Evolutionary conservation across 495 filamentous ascomycete species (phyloP), one percentile per base, ranked within the genome.

Genomic region (Pseudevernia furfuracea): DNA sequence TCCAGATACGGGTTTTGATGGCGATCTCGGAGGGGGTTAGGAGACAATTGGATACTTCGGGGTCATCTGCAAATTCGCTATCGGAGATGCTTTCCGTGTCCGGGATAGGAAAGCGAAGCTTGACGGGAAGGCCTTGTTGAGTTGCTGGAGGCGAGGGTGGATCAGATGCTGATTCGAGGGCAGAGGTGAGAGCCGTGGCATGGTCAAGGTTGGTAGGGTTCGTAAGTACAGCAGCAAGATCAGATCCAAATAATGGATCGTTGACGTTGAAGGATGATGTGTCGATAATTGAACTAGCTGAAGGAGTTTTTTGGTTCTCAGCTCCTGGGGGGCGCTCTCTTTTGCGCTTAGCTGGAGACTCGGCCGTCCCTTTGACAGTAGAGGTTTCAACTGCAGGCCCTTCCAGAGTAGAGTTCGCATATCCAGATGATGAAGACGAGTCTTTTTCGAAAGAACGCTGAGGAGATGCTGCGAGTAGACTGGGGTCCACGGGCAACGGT

Each of bases 1-100:
- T 82, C 94, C 94, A 98, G 60, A 97, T 89, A 53, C 81, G 79
- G 73, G 96, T 91, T 71, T 96, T 96, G 67, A 92, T 79, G 7
- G 80, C 80, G 3, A 85, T 79, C 74, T 97, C 93, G 4, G 78
- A 78, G 9, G 83, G 79, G 0, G 79, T 78, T n/a, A 97, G 82
- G 48, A 88, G 72, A 74, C 91, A 96, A 67, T 87, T 84, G 60
- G 76, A 71, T 30, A 97, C 89, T 74, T 98, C 94, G 0, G 88
- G 88, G 67, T 93, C 89, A 68, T 96, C 84, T 55, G 84, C 88
- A 70, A 97, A 96, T 72, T 96, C 93, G 37, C 84, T 77, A 36
- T 85, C 85, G 66, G 78, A 81, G 44, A 92, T 85, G 53, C 85
- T 81, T n/a, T 81, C 74, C 60, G 65, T 76, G 56, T 78, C 74